Evolutionary conservation across 2,329 filamentous ascomycete species (phyloP).

Genomic region (Alternaria hordeiaustralica): DNA sequence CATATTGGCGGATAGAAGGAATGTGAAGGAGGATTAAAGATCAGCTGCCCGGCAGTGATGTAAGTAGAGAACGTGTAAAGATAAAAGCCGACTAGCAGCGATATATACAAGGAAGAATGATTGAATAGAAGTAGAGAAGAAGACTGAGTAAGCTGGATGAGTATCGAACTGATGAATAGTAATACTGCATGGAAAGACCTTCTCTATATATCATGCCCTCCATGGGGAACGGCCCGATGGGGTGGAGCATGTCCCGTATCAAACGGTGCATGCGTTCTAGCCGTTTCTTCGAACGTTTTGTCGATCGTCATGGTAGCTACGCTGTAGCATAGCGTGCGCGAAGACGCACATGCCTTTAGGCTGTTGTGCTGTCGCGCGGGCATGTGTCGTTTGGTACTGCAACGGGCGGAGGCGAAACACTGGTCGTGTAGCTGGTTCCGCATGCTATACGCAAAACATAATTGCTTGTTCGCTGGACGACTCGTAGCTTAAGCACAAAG

Average conservation of each 20-base stretch:
- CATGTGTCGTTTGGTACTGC: slow-evolving; percentile 29
- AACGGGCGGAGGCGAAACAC: slow-evolving; percentile 30
- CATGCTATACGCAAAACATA: background rate
- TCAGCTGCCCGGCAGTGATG: slow-evolving; percentile 36
- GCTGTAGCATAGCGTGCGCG: slow-evolving; percentile 19
- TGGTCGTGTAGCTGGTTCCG: slow-evolving; percentile 15
- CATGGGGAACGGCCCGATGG: background rate
- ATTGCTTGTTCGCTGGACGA: background rate
- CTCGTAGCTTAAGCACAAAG: background rate
- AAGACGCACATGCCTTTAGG: slow-evolving; percentile 23
- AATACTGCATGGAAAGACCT: background rate
- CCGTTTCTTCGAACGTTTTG: background rate
- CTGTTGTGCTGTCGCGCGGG: slow-evolving; percentile 23
- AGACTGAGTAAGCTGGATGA: slow-evolving; percentile 11
- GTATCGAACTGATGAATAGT: slow-evolving; percentile 12
- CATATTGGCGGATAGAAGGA: slow-evolving; percentile 25
- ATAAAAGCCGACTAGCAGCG: slow-evolving; percentile 38
- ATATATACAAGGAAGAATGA: slow-evolving; percentile 11
- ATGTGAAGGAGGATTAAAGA: slow-evolving; percentile 6
- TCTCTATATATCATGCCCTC: slow-evolving; percentile 13
- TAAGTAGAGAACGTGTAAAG: slow-evolving; percentile 12
- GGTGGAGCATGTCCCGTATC: slow-evolving; percentile 8
- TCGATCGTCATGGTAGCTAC: background rate
- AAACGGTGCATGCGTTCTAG: slow-evolving; percentile 13
- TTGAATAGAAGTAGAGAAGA: slow-evolving; percentile 14